Conservation (phyloP, 441 rosid genomes). For the Adansonia grandidieri region DNA sequence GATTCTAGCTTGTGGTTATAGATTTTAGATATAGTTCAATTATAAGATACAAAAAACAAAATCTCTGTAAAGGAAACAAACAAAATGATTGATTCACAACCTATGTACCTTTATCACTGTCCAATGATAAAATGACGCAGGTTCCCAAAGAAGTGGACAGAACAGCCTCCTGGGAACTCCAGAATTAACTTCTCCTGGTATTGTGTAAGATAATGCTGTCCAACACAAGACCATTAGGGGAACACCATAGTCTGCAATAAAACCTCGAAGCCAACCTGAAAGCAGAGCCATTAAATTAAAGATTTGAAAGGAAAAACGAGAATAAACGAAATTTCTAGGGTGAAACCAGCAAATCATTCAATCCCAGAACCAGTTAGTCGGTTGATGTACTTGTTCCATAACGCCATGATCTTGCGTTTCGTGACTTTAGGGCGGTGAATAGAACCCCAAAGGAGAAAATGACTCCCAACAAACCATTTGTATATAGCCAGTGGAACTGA, state of each 20-base stretch:
- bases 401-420: conserved; percentile 76
- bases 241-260: conserved; percentile 82
- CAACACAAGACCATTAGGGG: conserved; percentile 77
- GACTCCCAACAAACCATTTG: conserved; percentile 75
- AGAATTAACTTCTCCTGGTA: conserved; percentile 54
- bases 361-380: not conserved
- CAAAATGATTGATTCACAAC: not conserved
- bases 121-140: conserved; percentile 72
- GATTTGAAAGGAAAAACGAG: not conserved
- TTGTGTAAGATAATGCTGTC: conserved; percentile 59
- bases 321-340: not conserved
- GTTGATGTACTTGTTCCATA: conserved; percentile 66
- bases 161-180: conserved; percentile 81
- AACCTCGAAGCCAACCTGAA: conserved; percentile 73
- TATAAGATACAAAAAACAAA: not conserved
- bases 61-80: conserved; percentile 16
- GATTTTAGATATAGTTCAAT: not conserved
- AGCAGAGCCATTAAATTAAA: not conserved
- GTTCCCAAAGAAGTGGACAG: conserved; percentile 74
- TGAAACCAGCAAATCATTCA: not conserved
- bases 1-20: not conserved
- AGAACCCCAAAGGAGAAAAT: conserved; percentile 75
- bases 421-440: conserved; percentile 65
- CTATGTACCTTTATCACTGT: conserved; percentile 50
- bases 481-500: conserved; percentile 73